Conservation (phyloP, 495 filamentous ascomycete species). For the Lepraria neglecta region DNA sequence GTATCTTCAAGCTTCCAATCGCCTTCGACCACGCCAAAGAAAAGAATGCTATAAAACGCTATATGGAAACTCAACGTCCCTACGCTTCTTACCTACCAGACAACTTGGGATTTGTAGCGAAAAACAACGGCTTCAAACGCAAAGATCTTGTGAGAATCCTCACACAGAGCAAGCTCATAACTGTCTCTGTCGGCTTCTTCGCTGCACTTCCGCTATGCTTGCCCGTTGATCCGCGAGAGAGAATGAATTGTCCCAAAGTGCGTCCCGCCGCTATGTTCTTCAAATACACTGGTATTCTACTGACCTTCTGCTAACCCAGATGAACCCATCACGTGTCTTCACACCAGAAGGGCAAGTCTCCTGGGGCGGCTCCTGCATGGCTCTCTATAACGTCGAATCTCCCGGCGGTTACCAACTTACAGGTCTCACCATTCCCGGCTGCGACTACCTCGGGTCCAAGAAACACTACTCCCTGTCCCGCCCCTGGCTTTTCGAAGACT, state of each 20-base stretch:
- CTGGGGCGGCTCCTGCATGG: constrained; percentile 51
- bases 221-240: constrained; percentile 50
- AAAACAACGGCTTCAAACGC: constrained; percentile 50
- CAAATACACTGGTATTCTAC: neutral
- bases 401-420: constrained; percentile 56
- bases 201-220: constrained; percentile 47
- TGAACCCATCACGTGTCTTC: constrained; percentile 52
- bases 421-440: constrained; percentile 48
- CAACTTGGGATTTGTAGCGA: constrained; percentile 51
- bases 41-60: constrained; percentile 45
- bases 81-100: constrained; percentile 54
- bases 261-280: neutral
- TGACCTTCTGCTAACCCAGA: constrained; percentile 17
- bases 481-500: constrained; percentile 54
- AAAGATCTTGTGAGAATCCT: constrained; percentile 43
- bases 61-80: constrained; percentile 52
- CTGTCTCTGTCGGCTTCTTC: constrained; percentile 54
- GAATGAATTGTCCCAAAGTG: constrained; percentile 48
- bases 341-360: constrained; percentile 50
- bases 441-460: constrained; percentile 49
- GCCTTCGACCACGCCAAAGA: constrained; percentile 47
- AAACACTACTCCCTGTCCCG: constrained; percentile 38
- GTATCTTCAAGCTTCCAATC: constrained; percentile 49
- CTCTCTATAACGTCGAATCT: constrained; percentile 51
- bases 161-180: constrained; percentile 44